Percentiles rank a stretch among this genome's conserved stretches.
Evolutionary conservation across 2,329 filamentous ascomycete genomes (phyloP).

Genomic region (Rhynchosporium graminicola): DNA sequence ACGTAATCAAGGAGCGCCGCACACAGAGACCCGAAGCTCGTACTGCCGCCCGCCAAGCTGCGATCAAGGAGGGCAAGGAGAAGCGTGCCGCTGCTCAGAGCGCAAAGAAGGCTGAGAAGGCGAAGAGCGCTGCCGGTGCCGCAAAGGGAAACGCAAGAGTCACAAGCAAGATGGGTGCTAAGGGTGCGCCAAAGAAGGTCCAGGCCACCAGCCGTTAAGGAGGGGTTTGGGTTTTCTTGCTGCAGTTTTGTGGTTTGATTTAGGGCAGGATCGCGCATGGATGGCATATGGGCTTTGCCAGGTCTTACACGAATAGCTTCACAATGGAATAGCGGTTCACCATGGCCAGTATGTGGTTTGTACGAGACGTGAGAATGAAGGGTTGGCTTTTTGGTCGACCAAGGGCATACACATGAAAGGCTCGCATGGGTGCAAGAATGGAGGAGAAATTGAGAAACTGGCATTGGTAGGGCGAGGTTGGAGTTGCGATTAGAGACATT

Average conservation of each 20-base stretch:
- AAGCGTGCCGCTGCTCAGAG: slow-evolving; percentile 88
- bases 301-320: slow-evolving; percentile 39
- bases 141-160: slow-evolving; percentile 80
- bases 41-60: slow-evolving; percentile 81
- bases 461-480: too few relatives aligned
- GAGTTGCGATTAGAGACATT: too few relatives aligned
- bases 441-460: background rate
- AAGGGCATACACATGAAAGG: background rate
- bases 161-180: slow-evolving; percentile 94
- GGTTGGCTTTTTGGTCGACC: slow-evolving; percentile 1
- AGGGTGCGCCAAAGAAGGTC: slow-evolving; percentile 85
- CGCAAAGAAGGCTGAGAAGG: slow-evolving; percentile 99
- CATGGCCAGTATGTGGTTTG: slow-evolving; percentile 1
- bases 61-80: slow-evolving; percentile 98
- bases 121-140: slow-evolving; percentile 77
- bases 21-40: slow-evolving; percentile 93
- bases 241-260: slow-evolving; percentile 35
- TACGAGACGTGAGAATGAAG: background rate
- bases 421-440: background rate
- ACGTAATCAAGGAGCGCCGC: slow-evolving; percentile 99
- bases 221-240: slow-evolving; percentile 26
- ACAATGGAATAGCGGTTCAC: slow-evolving; percentile 37
- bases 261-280: slow-evolving; percentile 37
- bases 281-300: slow-evolving; percentile 39
- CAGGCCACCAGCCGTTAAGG: slow-evolving; percentile 82